phyloP scores from a whole-genome alignment of 345 rosid species.

The Bretschneidera sinensis region DNA sequence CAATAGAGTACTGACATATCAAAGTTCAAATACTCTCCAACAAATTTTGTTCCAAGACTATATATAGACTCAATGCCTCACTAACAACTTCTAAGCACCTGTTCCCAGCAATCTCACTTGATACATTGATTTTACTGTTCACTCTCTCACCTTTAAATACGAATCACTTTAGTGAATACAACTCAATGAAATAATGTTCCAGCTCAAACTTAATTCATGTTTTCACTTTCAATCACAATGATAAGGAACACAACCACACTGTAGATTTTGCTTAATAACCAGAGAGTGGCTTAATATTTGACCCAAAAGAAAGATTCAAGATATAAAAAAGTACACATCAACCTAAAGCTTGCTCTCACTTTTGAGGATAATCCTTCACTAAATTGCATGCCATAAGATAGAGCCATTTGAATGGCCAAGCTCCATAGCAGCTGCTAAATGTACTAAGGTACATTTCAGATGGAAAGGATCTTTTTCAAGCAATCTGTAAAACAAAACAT shows the following conservation, averaged over 20 bases:
- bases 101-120: neutral
- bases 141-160: neutral
- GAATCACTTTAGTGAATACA: neutral
- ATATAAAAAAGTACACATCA: neutral
- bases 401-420: constrained; percentile 95
- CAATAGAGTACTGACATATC: too few species aligned
- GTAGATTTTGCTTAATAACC: too few species aligned
- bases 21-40: too few species aligned
- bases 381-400: constrained; percentile 93
- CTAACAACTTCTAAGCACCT: neutral
- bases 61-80: too few species aligned
- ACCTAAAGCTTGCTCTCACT: constrained; percentile 40
- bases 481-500: constrained; percentile 40
- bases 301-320: neutral
- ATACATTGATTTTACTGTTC: neutral
- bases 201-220: neutral
- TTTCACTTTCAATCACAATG: neutral
- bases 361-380: constrained; percentile 94
- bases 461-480: constrained; percentile 99
- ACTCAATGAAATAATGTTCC: neutral
- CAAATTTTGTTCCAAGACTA: too few species aligned
- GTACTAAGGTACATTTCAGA: constrained; percentile 77
- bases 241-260: too few species aligned
- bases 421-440: constrained; percentile 92
- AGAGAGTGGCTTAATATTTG: too few species aligned